Conservation (phyloP, 2,329 filamentous ascomycete genomes). For the Biscogniauxia sp. region DNA sequence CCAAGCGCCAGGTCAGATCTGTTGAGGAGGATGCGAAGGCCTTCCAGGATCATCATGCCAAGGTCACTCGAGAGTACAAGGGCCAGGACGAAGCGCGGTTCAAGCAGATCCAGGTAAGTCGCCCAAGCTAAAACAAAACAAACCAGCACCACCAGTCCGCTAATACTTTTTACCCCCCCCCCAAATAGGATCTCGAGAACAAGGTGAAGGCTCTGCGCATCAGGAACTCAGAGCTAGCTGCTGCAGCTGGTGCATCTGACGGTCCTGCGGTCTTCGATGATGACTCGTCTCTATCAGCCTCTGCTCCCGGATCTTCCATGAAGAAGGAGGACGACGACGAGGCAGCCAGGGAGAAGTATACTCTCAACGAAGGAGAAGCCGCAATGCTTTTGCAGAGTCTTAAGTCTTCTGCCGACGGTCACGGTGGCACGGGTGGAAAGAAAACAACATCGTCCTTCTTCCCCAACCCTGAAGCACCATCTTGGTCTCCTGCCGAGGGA, state of each 20-base stretch:
- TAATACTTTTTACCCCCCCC: constrained; percentile 8
- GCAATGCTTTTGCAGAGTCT: constrained; percentile 2
- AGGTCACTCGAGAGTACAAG: constrained; percentile 15
- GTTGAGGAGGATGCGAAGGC: constrained; percentile 10
- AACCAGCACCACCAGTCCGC: not conserved
- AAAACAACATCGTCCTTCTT: constrained; percentile 8
- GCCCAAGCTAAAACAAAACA: not conserved
- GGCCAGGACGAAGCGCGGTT: constrained; percentile 22
- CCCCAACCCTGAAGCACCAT: constrained; percentile 24
- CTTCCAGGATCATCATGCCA: constrained; percentile 23
- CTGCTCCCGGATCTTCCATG: not conserved
- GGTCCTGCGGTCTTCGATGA: not conserved
- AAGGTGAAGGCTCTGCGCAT: constrained; percentile 18
- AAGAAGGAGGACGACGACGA: not conserved
- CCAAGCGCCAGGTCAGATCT: constrained; percentile 9
- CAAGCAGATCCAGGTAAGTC: constrained; percentile 25
- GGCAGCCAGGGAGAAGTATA: not conserved
- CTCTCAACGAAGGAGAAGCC: not conserved
- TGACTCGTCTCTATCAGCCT: not conserved
- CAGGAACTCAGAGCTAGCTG: constrained; percentile 11
- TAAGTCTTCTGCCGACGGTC: constrained; percentile 1
- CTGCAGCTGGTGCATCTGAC: constrained; percentile 4
- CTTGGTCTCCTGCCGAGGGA: constrained; percentile 15
- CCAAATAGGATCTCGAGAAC: constrained; percentile 20
- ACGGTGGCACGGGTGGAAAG: not conserved